phyloP scores from a whole-genome alignment of 108 stramenopile species.

The Skeletonema potamos region DNA sequence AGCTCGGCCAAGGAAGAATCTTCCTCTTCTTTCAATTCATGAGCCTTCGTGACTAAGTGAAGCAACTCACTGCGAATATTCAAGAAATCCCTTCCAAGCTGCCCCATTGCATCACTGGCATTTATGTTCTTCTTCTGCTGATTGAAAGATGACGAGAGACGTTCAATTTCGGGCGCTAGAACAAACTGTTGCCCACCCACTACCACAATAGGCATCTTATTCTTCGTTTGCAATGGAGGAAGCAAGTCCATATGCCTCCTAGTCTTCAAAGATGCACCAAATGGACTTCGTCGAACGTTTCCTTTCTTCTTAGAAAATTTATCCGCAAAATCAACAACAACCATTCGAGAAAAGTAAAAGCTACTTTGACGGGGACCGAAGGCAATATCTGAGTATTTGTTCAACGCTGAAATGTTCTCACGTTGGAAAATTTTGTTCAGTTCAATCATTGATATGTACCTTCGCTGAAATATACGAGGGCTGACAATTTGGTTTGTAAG shows the following conservation, averaged over 20 bases:
- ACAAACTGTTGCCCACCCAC: neutral
- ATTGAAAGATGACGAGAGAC: conserved; percentile 1
- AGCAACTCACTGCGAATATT: conserved; percentile 27
- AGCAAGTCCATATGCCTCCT: conserved; percentile 18
- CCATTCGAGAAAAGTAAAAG: conserved; percentile 3
- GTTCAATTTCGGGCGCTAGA: neutral
- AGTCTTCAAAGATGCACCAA: conserved; percentile 4
- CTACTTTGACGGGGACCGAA: neutral
- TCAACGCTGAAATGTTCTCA: neutral
- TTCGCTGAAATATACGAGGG: conserved; percentile 9
- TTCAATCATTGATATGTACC: conserved; percentile 32
- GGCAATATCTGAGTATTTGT: neutral
- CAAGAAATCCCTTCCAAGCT: conserved; percentile 18
- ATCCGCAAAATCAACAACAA: conserved; percentile 1
- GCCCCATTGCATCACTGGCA: neutral
- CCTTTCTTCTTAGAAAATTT: neutral
- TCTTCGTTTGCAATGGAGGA: conserved; percentile 2
- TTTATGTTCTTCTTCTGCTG: neutral
- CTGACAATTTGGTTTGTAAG: conserved; percentile 40
- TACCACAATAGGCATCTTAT: neutral
- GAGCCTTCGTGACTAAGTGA: conserved; percentile 37
- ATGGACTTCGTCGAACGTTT: conserved; percentile 14
- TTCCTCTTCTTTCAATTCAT: conserved; percentile 29
- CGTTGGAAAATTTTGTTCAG: conserved; percentile 9
- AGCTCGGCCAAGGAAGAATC: conserved; percentile 31